Conservation (phyloP, 768 basidiomycete species). For the Amanita rubescens region DNA sequence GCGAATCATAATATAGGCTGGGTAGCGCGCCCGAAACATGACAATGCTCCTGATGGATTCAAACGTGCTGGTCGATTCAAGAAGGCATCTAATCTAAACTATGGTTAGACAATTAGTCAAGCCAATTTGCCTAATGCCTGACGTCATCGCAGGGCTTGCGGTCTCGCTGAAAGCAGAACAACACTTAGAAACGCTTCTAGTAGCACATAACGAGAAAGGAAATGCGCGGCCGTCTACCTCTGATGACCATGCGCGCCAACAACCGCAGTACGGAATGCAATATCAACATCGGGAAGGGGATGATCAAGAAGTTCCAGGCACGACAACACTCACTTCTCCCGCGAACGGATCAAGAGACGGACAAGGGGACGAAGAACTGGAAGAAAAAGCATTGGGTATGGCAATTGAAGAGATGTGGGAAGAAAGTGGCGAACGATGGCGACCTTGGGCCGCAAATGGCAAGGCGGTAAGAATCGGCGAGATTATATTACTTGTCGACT, state of each 20-base stretch:
- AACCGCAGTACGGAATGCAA: constrained; percentile 50
- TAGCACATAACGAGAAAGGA: constrained; percentile 4
- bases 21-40: constrained; percentile 72
- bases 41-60: constrained; percentile 44
- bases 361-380: constrained; percentile 39
- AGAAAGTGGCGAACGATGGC: constrained; percentile 42
- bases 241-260: constrained; percentile 6
- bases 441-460: constrained; percentile 73
- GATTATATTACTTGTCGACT: constrained; percentile 73
- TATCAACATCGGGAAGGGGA: constrained; percentile 60
- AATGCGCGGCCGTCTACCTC: background rate
- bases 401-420: constrained; percentile 68
- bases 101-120: constrained; percentile 24
- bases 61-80: constrained; percentile 82
- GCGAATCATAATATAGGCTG: constrained; percentile 67
- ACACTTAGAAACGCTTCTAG: constrained; percentile 40
- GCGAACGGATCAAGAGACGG: constrained; percentile 19
- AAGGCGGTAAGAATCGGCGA: constrained; percentile 65
- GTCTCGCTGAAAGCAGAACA: constrained; percentile 55
- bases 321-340: background rate
- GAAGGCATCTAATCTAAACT: constrained; percentile 93
- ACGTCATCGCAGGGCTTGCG: constrained; percentile 31
- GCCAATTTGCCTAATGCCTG: background rate
- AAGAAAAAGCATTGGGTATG: constrained; percentile 63
- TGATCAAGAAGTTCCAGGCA: constrained; percentile 32